phyloP scores from a whole-genome alignment of 164 flowering plant species.

The Dillenia turbinata region DNA sequence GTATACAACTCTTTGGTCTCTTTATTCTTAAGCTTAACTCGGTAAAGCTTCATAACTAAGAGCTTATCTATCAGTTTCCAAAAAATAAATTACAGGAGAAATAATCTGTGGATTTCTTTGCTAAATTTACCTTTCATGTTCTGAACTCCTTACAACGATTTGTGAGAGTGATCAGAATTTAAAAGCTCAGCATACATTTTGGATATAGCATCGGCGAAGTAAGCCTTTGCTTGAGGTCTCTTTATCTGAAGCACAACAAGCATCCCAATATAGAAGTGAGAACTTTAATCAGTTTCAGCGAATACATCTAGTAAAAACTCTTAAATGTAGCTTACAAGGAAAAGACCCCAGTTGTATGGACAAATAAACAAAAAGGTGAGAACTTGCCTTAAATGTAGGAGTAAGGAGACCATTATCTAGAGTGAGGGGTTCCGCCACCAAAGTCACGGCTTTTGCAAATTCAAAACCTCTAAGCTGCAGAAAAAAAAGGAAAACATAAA shows the following conservation, averaged over 20 bases:
- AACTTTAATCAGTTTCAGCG: neutral
- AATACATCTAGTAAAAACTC: neutral
- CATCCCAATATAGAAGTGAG: conserved; percentile 1
- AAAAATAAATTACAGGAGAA: too few species aligned
- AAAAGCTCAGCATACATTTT: conserved; percentile 74
- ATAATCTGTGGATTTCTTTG: too few species aligned
- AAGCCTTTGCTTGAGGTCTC: conserved; percentile 90
- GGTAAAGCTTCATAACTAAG: too few species aligned
- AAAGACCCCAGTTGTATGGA: neutral
- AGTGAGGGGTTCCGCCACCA: conserved; percentile 79
- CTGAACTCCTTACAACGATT: too few species aligned
- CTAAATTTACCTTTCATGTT: too few species aligned
- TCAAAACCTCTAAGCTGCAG: conserved; percentile 92
- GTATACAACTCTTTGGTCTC: too few species aligned
- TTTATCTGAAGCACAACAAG: conserved; percentile 47
- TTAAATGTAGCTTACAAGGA: neutral
- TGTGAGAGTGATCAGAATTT: conserved; percentile 25
- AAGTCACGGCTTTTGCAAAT: conserved; percentile 78
- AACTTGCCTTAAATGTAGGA: conserved; percentile 82
- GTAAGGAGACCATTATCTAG: conserved; percentile 89
- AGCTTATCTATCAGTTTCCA: too few species aligned
- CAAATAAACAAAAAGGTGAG: neutral
- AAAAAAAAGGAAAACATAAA: neutral
- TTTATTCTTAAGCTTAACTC: too few species aligned
- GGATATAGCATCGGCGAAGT: conserved; percentile 67